Base-by-base conservation (phyloP, 2,329 filamentous ascomycete genomes). In the Diaporthe ampelina region DNA sequence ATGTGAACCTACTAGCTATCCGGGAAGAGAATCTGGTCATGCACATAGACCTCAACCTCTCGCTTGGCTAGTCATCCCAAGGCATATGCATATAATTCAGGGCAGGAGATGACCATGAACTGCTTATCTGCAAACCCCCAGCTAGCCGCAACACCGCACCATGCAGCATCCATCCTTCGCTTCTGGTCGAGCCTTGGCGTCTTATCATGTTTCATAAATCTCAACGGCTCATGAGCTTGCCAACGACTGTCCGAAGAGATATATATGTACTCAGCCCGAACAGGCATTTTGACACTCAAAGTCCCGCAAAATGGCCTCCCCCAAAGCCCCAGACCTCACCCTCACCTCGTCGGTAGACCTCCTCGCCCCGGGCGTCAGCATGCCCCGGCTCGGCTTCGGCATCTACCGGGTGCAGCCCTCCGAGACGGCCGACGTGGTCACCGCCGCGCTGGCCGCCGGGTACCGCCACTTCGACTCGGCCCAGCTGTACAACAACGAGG, bases 401-500 rank as follows among this genome's bases (percentile, higher is more conserved):
- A 40, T 58, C 58, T 69, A 73, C 52, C 71, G 52, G 3, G 52
- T 73, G 48, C 32, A 68, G 21, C 59, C 43, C 58, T 24, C 71
- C 19, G 58, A 69, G 19, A 43, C 45, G 7, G 19, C 26, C 2
- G 45, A 29, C 21, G 59, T 63, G 32, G 61, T 48, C 1, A 48
- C 19, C 45, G 45, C 35, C 48, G 35, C 71, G 2, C 32, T 73
- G 21, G 26, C 10, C 2, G 71, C 71, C 19, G 59, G 71, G 0
- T 69, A 73, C 32, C 58, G 71, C 21, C 71, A 73, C 37, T 37
- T 73, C 50, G 59, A 73, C 58, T 68, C 71, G 32, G 59, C 71
- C 19, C 71, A 73, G 59, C 43, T 73, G 45, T 73, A 73, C 40
- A 68, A 68, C 58, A 73, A 73, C 71, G 71, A 73, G 24, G 71